Conservation (phyloP, 73 alveolate genomes). For the Tetrahymena borealis region DNA sequence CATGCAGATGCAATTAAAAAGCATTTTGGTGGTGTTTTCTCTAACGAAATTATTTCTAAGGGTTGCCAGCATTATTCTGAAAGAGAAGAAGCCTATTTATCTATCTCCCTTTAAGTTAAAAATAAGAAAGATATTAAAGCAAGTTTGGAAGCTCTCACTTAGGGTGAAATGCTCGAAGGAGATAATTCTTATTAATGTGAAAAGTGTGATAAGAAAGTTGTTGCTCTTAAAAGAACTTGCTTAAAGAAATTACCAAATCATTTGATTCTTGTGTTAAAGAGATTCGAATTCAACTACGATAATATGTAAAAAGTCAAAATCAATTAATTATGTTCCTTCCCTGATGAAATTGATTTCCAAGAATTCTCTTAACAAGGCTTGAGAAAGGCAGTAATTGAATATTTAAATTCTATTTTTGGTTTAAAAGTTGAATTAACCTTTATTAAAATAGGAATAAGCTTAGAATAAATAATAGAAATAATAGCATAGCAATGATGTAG, state of each 20-base stretch:
- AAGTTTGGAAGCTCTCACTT: conserved; percentile 79
- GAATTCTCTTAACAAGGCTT: conserved; percentile 93
- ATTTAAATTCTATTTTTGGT: not conserved
- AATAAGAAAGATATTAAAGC: conserved; percentile 84
- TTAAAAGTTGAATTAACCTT: conserved; percentile 48
- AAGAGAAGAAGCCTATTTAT: conserved; percentile 29
- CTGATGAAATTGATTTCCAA: conserved; percentile 84
- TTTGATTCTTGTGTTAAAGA: conserved; percentile 81
- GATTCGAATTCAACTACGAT: conserved; percentile 94
- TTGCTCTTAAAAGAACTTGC: conserved; percentile 87
- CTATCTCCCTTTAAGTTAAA: conserved; percentile 55
- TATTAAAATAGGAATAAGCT: conserved; percentile 21
- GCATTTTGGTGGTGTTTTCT: conserved; percentile 72
- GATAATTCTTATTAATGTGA: conserved; percentile 93
- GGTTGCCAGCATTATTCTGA: conserved; percentile 37
- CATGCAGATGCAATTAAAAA: conserved; percentile 60
- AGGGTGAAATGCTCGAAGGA: conserved; percentile 95
- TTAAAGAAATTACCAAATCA: conserved; percentile 84
- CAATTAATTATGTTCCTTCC: conserved; percentile 95
- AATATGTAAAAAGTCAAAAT: conserved; percentile 82
- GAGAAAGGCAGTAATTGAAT: conserved; percentile 55
- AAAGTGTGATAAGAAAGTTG: conserved; percentile 83
- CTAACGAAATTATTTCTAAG: conserved; percentile 48
- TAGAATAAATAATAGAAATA: conserved; percentile 4
- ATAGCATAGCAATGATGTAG: conserved; percentile 19